phyloP scores from a whole-genome alignment of 371 early-diverging fungal genomes.

The Cokeromyces recurvatus region DNA sequence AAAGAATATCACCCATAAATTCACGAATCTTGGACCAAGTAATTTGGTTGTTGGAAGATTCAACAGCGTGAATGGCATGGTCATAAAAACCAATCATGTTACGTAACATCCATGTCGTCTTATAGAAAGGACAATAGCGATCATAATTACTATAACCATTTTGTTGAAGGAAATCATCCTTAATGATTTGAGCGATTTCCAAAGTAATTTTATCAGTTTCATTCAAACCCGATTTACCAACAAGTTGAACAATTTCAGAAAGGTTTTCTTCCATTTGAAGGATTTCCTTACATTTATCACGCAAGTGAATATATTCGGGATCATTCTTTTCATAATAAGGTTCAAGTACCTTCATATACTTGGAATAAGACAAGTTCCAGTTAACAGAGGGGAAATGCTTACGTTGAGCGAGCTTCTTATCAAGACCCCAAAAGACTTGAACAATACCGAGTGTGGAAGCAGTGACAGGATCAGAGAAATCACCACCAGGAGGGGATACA shows the following conservation, averaged over 20 bases:
- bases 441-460: slow-evolving; percentile 99
- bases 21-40: slow-evolving; percentile 97
- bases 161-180: slow-evolving; percentile 99
- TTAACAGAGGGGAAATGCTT: slow-evolving; percentile 99
- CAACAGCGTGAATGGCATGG: slow-evolving; percentile 91
- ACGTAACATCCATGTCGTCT: slow-evolving; percentile 97
- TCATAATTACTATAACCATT: slow-evolving; percentile 99
- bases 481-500: slow-evolving; percentile 99
- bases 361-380: slow-evolving; percentile 99
- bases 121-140: slow-evolving; percentile 99
- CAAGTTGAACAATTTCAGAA: slow-evolving; percentile 99
- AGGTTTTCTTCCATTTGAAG: slow-evolving; percentile 99
- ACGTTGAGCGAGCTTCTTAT: slow-evolving; percentile 99
- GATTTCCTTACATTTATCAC: slow-evolving; percentile 97
- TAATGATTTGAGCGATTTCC: slow-evolving; percentile 97
- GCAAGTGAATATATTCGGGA: slow-evolving; percentile 87
- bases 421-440: slow-evolving; percentile 99
- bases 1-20: slow-evolving; percentile 87
- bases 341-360: slow-evolving; percentile 97
- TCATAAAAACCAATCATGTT: slow-evolving; percentile 98
- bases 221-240: slow-evolving; percentile 98
- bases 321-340: slow-evolving; percentile 95
- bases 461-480: slow-evolving; percentile 99
- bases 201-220: slow-evolving; percentile 99
- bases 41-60: slow-evolving; percentile 82